phyloP scores from a whole-genome alignment of 2,329 filamentous ascomycete genomes.

The Apiospora saccharicola region DNA sequence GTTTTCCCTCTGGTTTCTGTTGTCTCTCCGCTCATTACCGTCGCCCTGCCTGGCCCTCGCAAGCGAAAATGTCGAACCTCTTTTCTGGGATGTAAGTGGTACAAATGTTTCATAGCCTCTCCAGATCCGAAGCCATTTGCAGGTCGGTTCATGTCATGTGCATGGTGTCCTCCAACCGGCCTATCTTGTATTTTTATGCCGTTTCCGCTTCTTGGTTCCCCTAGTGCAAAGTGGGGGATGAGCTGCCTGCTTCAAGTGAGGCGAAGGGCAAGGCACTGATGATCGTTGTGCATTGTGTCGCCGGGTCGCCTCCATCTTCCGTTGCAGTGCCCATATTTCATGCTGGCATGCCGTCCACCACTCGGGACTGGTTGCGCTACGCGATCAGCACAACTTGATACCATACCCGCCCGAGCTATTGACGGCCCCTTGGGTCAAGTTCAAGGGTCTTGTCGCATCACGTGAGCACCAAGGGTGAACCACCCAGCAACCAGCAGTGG shows the following conservation, averaged over 20 bases:
- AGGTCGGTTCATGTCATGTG: background rate
- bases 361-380: slow-evolving; percentile 5
- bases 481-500: slow-evolving; percentile 2
- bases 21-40: slow-evolving; percentile 9
- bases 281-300: slow-evolving; percentile 6
- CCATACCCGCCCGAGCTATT: background rate
- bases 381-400: background rate
- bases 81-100: slow-evolving; percentile 68
- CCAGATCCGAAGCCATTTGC: background rate
- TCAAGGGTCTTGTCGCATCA: background rate
- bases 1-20: background rate
- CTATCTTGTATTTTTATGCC: slow-evolving; percentile 17
- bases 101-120: slow-evolving; percentile 23
- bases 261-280: slow-evolving; percentile 13
- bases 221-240: slow-evolving; percentile 21
- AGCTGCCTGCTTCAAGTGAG: slow-evolving; percentile 5
- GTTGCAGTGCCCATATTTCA: slow-evolving; percentile 16
- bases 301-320: slow-evolving; percentile 9
- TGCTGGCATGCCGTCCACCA: slow-evolving; percentile 2
- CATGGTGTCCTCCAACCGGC: slow-evolving; percentile 16
- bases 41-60: slow-evolving; percentile 26
- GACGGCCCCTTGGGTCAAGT: background rate
- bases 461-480: slow-evolving; percentile 18
- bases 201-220: slow-evolving; percentile 20
- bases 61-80: slow-evolving; percentile 62